Conservation (phyloP, 2,329 filamentous ascomycete genomes). For the Pleoardoris graminearum region DNA sequence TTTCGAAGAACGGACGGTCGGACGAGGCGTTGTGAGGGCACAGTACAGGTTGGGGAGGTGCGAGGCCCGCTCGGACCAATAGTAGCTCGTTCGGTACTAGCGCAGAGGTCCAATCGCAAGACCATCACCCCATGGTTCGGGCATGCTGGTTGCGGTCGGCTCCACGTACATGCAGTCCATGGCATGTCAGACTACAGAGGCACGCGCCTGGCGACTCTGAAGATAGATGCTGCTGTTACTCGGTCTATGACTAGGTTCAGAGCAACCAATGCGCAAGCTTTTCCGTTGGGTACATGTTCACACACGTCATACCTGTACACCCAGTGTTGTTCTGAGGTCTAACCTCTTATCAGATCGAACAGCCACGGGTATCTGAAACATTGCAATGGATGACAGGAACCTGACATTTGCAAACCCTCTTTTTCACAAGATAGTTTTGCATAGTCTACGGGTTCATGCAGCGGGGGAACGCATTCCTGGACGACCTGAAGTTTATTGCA, state of each 20-base stretch:
- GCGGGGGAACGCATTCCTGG: too few relatives aligned
- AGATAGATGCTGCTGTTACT: neutral
- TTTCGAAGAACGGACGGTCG: conserved; percentile 10
- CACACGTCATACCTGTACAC: conserved; percentile 21
- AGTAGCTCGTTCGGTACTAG: conserved; percentile 13
- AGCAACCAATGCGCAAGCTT: neutral
- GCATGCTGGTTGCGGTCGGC: neutral
- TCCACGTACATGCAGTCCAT: neutral
- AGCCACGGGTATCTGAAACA: neutral
- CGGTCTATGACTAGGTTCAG: neutral
- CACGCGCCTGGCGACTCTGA: neutral
- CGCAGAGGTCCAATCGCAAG: conserved; percentile 20
- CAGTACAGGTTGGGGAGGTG: conserved; percentile 31
- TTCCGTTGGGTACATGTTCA: conserved; percentile 3
- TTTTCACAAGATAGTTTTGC: too few relatives aligned
- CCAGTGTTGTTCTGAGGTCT: too few relatives aligned
- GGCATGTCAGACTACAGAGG: neutral
- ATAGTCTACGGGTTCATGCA: too few relatives aligned
- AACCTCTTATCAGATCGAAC: conserved; percentile 11
- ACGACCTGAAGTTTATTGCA: too few relatives aligned
- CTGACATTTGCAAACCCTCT: too few relatives aligned
- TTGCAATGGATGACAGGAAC: neutral
- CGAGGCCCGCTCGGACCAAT: conserved; percentile 15
- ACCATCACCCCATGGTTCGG: conserved; percentile 13
- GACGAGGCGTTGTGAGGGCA: conserved; percentile 21